These are phyloP conservation scores for Neofusicoccum cordaticola DNA, from an alignment of 2,329 filamentous ascomycete genomes.

Conservation along the genomic window DNA sequence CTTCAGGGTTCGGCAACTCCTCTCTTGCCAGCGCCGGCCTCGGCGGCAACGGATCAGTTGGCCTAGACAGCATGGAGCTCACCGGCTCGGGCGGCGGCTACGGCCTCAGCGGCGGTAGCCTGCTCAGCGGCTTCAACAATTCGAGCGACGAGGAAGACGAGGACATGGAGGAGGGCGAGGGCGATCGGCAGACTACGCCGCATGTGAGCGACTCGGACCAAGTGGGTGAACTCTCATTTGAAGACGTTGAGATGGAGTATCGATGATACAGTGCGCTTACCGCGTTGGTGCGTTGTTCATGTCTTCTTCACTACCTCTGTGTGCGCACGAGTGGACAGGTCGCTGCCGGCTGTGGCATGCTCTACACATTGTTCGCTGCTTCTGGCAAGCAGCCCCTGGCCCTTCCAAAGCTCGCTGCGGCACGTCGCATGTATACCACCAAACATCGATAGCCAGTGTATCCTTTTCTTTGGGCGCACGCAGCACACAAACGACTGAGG, in stretches of 20 bases:
- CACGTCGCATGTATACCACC: conserved; percentile 16
- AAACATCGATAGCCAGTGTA: conserved; percentile 12
- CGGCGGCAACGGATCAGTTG: conserved; percentile 59
- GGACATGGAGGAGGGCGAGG: conserved; percentile 81
- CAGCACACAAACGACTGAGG: conserved; percentile 9
- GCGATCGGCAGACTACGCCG: conserved; percentile 55
- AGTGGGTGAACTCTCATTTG: conserved; percentile 65
- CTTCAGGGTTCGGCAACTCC: conserved; percentile 56
- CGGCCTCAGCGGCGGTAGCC: conserved; percentile 70
- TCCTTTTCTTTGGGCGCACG: conserved; percentile 1
- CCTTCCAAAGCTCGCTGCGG: neutral
- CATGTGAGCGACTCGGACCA: conserved; percentile 57
- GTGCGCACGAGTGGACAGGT: neutral
- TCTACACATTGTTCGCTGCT: neutral
- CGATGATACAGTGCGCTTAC: conserved; percentile 41
- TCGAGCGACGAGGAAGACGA: conserved; percentile 96
- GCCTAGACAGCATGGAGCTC: conserved; percentile 64
- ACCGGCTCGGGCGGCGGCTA: conserved; percentile 57
- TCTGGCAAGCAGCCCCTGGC: neutral
- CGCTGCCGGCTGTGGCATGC: neutral
- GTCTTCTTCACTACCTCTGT: conserved; percentile 10
- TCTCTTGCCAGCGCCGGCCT: conserved; percentile 79
- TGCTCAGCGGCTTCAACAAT: conserved; percentile 89
- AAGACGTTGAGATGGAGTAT: conserved; percentile 61
- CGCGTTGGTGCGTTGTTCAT: conserved; percentile 16